Base-by-base conservation (phyloP, 257 asterid genomes). In the Lithospermum erythrorhizon region DNA sequence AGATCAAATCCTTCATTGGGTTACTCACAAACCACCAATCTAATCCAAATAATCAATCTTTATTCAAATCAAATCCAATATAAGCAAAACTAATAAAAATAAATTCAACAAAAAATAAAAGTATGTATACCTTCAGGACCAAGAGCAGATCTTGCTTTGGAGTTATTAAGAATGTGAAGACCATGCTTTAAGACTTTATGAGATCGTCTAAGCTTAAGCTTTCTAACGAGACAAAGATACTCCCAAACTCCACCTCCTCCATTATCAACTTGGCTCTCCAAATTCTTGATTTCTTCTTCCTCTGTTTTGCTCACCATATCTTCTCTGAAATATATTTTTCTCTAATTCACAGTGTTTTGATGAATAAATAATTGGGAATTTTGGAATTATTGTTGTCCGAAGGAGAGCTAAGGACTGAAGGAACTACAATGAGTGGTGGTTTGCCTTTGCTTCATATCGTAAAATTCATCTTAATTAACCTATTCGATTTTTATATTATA, bases 191-290 rank as follows among this genome's bases (percentile, higher is more conserved):
- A 68, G 58, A 86, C 98, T 72, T 66, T 82, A 68, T 88, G 88
- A 32, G 97, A 75, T 69, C 94, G 89, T 67, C 98, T 93, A 63
- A 88, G 94, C 87, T 86, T 91, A 58, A 88, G 95, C 75, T 88
- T 91, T 69, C 93, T 73, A 53, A 86, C 90, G 59, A 91, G 97
- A 73, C 82, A 82, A 16, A 91, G 98, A 69, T 91, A 91, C 61
- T 88, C 97, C 98, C 97, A 91, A 59, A 78, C 90, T 66, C 95
- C 98, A 5, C 97, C 98, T 20, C 98, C 98, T 49, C 97, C 95
- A 65, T 86, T 86, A 63, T 91, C 95, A 58, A 88, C 95, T 86
- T 91, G 97, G 68, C 54, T 81, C 77, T 88, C 98, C 93, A 88
- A 81, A 77, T 89, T 82, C 65, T 82, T 78, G 64, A 82, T 84